Percentiles rank a stretch among this genome's conserved stretches.
phyloP scores from a whole-genome alignment of 2,329 filamentous ascomycete species.

The Fusarium bactridioides region DNA sequence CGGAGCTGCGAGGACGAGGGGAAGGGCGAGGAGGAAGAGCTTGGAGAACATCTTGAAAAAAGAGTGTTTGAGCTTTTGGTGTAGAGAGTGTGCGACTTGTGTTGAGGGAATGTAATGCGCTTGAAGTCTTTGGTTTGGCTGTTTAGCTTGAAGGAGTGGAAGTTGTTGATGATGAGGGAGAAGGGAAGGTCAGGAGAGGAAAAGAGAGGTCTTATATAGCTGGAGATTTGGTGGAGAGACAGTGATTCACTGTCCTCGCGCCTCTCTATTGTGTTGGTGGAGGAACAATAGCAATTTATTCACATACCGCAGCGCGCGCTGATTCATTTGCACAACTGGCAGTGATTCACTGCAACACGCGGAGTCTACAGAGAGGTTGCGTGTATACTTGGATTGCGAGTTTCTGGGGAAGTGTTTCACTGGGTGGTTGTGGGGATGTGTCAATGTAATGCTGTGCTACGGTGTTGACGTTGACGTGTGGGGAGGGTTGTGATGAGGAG shows the following conservation, averaged over 20 bases:
- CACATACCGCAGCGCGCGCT: not conserved
- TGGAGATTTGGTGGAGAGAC: not conserved
- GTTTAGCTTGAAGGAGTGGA: not conserved
- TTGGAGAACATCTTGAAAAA: slow-evolving; percentile 35
- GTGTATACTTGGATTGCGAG: not conserved
- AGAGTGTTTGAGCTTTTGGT: not conserved
- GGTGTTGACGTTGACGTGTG: slow-evolving; percentile 1
- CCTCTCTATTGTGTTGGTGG: not conserved
- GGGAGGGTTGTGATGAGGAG: not conserved
- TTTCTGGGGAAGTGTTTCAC: slow-evolving; percentile 23
- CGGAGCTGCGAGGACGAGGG: slow-evolving; percentile 28
- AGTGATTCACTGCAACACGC: not conserved
- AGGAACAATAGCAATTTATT: not conserved
- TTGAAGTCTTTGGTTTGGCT: slow-evolving; percentile 18
- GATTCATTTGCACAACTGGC: not conserved
- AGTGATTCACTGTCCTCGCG: slow-evolving; percentile 17
- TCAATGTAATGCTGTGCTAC: slow-evolving; percentile 12
- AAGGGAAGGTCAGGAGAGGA: not conserved
- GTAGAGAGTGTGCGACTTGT: not conserved
- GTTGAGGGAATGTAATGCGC: not conserved
- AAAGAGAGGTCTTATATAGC: slow-evolving; percentile 20
- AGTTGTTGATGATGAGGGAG: slow-evolving; percentile 5
- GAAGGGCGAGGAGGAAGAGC: slow-evolving; percentile 32
- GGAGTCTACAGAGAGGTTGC: not conserved
- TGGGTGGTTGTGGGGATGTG: slow-evolving; percentile 6